These are phyloP conservation scores for Isabelozyma heimii DNA, from an alignment of 805 yeast species.

Conservation along the genomic window DNA sequence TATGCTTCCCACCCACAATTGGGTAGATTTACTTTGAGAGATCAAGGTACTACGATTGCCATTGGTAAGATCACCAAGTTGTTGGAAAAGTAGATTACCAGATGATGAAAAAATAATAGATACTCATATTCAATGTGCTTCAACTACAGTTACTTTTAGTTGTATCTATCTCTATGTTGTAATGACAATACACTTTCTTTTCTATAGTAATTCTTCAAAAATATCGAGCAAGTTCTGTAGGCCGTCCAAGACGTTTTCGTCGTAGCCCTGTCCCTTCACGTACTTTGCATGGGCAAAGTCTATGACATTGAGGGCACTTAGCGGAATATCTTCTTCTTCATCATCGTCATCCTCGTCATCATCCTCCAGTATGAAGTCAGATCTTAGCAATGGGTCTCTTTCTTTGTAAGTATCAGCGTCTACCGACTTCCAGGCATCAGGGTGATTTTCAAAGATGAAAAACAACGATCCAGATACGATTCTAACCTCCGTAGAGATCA, in stretches of 20 bases:
- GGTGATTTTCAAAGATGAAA: slow-evolving; percentile 71
- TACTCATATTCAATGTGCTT: too few species aligned
- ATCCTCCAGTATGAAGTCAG: slow-evolving; percentile 18
- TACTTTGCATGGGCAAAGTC: slow-evolving; percentile 88
- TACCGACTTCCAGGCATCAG: slow-evolving; percentile 45
- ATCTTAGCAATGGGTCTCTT: slow-evolving; percentile 26
- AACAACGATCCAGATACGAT: slow-evolving; percentile 72
- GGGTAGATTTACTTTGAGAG: slow-evolving; percentile 98
- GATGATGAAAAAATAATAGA: too few species aligned
- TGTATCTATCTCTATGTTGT: too few species aligned
- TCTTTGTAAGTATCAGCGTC: slow-evolving; percentile 35
- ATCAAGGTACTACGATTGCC: slow-evolving; percentile 97
- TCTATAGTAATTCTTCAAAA: slow-evolving; percentile 28
- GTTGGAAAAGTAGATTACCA: slow-evolving; percentile 36
- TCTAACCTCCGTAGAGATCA: slow-evolving; percentile 60
- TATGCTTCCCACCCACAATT: slow-evolving; percentile 91
- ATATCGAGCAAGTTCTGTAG: slow-evolving; percentile 55
- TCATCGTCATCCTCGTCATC: slow-evolving; percentile 19
- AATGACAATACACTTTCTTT: background rate
- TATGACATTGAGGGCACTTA: slow-evolving; percentile 66
- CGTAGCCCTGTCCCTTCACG: slow-evolving; percentile 63
- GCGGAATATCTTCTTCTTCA: slow-evolving; percentile 40
- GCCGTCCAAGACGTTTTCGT: slow-evolving; percentile 69
- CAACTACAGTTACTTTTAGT: too few species aligned
- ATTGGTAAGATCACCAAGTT: slow-evolving; percentile 96